Percentiles rank a stretch among this genome's conserved stretches.
Conservation (phyloP, 371 early-diverging fungal species). For the Mortierella sp. region DNA sequence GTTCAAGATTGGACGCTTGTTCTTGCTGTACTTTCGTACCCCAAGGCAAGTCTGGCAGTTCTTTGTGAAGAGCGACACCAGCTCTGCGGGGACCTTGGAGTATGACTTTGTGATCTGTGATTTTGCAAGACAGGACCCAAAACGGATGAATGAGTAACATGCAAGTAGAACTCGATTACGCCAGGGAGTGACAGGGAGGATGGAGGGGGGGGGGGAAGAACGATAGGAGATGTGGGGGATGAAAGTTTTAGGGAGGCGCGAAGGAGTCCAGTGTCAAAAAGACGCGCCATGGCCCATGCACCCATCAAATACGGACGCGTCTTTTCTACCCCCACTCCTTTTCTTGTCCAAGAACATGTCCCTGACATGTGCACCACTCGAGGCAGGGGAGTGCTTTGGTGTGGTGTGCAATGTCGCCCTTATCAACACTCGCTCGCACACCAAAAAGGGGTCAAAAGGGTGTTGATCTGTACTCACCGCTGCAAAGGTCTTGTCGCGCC, state of each 20-base stretch:
- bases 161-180: not conserved
- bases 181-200: not conserved
- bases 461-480: constrained; percentile 31
- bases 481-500: constrained; percentile 55
- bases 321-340: no score
- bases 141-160: not conserved
- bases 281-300: no score
- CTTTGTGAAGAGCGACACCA: constrained; percentile 53
- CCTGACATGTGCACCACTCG: not conserved
- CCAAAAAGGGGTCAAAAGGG: not conserved
- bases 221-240: not conserved
- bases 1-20: constrained; percentile 50
- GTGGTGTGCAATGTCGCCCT: not conserved
- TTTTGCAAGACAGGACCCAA: not conserved
- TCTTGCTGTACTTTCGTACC: constrained; percentile 52
- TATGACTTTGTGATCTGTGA: constrained; percentile 51
- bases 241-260: not conserved
- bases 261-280: not conserved
- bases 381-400: not conserved
- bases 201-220: not conserved
- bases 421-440: no score
- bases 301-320: no score
- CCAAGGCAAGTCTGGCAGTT: constrained; percentile 53
- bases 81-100: constrained; percentile 51
- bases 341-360: no score